These are phyloP conservation scores for Gloeopeniophorella convolvens DNA, from an alignment of 768 basidiomycete species.

Conservation along the genomic window DNA sequence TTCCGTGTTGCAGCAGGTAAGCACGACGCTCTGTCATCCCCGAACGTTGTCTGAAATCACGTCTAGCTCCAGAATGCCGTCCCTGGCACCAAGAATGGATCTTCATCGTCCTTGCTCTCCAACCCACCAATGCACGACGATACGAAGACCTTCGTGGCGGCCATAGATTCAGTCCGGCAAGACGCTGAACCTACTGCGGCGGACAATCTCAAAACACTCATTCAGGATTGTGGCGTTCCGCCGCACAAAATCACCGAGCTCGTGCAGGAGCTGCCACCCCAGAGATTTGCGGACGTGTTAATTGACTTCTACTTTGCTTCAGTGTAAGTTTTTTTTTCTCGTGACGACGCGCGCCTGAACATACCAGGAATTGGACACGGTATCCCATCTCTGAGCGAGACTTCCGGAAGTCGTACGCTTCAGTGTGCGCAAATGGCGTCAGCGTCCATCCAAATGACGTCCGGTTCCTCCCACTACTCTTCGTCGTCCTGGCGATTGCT, in stretches of 20 bases:
- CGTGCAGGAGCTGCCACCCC: constrained; percentile 80
- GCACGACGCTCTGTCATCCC: constrained; percentile 5
- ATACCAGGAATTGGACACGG: constrained; percentile 79
- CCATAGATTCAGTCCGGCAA: constrained; percentile 38
- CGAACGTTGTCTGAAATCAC: not conserved
- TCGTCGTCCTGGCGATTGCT: constrained; percentile 86
- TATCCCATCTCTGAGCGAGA: constrained; percentile 86
- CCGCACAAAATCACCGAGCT: constrained; percentile 89
- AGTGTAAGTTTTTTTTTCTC: constrained; percentile 42
- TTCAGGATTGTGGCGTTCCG: constrained; percentile 88
- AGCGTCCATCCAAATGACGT: constrained; percentile 69
- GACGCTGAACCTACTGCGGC: constrained; percentile 49
- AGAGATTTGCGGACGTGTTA: constrained; percentile 65
- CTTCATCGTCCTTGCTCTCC: constrained; percentile 7
- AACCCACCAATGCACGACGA: constrained; percentile 23
- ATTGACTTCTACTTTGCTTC: constrained; percentile 76
- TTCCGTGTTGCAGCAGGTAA: constrained; percentile 73
- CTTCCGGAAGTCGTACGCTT: constrained; percentile 66
- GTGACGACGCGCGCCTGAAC: constrained; percentile 13
- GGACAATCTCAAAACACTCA: constrained; percentile 77
- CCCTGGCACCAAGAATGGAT: constrained; percentile 29
- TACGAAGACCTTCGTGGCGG: constrained; percentile 24
- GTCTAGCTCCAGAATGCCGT: constrained; percentile 48
- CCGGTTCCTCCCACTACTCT: constrained; percentile 85
- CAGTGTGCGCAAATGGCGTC: constrained; percentile 54